phyloP scores from a whole-genome alignment of 352 stramenopile genomes.

The Pythium guiyangense region DNA sequence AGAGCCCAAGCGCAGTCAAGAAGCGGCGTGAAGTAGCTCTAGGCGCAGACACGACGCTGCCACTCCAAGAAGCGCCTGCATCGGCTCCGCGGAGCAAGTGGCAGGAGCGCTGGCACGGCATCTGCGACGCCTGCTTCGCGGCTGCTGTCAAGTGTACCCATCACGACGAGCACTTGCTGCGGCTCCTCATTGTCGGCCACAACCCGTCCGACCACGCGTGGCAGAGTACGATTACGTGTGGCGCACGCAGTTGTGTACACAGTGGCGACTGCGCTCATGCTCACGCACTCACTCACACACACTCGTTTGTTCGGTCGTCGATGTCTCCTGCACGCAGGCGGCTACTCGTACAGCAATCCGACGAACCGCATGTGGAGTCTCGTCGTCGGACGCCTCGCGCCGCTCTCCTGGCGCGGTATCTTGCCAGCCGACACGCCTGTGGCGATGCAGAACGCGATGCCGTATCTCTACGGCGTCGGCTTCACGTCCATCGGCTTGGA shows the following conservation, averaged over 20 bases:
- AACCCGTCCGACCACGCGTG: conserved; percentile 90
- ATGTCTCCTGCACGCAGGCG: background rate
- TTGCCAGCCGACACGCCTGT: conserved; percentile 53
- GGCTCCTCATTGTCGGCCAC: conserved; percentile 83
- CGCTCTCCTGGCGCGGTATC: conserved; percentile 56
- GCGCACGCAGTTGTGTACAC: conserved; percentile 33
- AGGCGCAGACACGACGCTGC: background rate
- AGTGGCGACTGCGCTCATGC: background rate
- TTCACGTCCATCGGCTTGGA: conserved; percentile 83
- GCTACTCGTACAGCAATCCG: conserved; percentile 57
- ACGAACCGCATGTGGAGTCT: conserved; percentile 89
- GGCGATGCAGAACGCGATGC: conserved; percentile 69
- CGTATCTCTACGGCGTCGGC: conserved; percentile 53
- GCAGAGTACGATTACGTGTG: conserved; percentile 38
- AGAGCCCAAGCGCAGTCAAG: background rate
- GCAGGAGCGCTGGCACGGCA: conserved; percentile 80
- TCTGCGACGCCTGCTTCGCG: conserved; percentile 72
- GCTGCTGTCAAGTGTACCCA: conserved; percentile 46
- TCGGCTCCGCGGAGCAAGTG: conserved; percentile 31
- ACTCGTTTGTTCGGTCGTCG: background rate
- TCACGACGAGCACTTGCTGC: conserved; percentile 53
- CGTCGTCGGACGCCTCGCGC: conserved; percentile 56
- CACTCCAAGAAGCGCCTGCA: background rate
- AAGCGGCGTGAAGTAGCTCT: background rate
- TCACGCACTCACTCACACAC: background rate